Base-by-base conservation (phyloP, 1,284 basidiomycete genomes). In the Apiotrichum akiyoshidainum region DNA sequence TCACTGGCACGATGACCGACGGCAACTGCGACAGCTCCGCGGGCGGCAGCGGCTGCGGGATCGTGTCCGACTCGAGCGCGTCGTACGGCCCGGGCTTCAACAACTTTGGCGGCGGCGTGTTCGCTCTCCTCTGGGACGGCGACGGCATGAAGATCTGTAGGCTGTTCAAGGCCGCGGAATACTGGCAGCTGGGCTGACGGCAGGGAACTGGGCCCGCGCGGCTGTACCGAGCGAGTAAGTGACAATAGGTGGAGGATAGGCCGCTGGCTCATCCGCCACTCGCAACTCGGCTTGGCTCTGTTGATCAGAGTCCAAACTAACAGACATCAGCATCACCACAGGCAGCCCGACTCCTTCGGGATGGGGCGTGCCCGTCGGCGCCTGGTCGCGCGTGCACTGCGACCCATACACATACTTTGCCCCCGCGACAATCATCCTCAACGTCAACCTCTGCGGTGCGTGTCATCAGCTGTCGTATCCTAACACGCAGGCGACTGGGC, bases 1-100 rank as follows among this genome's bases (percentile, higher is more conserved):
- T 67, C 56, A 68, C 68, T 13, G 75, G 74, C 6, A 55, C 13
- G 17, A 21, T 40, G 2, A 40, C 50, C 14, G 42, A 52, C 10
- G 40, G 48, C 12, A 49, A 67, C 49, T 77, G 75, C 60, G 73
- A 75, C 54, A 68, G 68, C 3, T 63, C 65, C 14, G 73, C 71
- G 61, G 79, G 80, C 68, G 87, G 90, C 68, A 72, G 80, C 14
- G 89, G 90, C 0, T 92, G 90, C 72, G 84, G 81, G 0, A 85
- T 86, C 68, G 62, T 75, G 31, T 86, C 87, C 59, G 69, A 77
- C 21, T 81, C 82, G 41, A 64, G 77, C 14, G 73, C 73, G 13
- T 84, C 84, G 9, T 94, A 85, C 64, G 90, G 90, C 1, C 77
- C 82, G 54, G 81, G 80, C 5, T 90, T 92, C 80, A 91, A 92